Evolutionary conservation across 202 grass and related monocot species (phyloP).

Genomic region (Hordeum pubiflorum): DNA sequence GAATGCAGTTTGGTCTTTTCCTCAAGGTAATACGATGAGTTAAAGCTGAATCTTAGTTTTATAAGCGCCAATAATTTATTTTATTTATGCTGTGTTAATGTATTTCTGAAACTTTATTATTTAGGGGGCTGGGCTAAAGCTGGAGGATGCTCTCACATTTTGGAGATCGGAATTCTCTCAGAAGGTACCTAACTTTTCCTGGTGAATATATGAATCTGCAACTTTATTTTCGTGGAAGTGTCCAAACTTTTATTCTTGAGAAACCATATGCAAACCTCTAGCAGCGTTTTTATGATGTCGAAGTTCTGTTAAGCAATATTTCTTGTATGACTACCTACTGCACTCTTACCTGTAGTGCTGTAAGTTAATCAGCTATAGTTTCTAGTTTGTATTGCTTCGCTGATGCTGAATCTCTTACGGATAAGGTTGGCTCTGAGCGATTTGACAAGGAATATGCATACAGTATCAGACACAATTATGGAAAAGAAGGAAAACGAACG

Average conservation of each 20-base stretch:
- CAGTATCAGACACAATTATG: constrained; percentile 78
- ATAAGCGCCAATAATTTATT: not conserved
- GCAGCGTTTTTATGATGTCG: not conserved
- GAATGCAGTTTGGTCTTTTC: constrained; percentile 96
- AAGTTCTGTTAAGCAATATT: not conserved
- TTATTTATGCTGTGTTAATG: not conserved
- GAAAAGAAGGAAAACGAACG: constrained; percentile 94
- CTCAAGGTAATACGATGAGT: constrained; percentile 65
- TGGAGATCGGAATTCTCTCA: constrained; percentile 96
- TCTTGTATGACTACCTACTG: not conserved
- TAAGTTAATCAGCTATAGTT: not conserved
- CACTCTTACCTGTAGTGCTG: not conserved
- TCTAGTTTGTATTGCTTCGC: constrained; percentile 8
- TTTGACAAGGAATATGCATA: constrained; percentile 99
- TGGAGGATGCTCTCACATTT: constrained; percentile 95
- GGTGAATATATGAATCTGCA: not conserved
- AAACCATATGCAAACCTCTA: not conserved
- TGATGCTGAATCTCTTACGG: constrained; percentile 16
- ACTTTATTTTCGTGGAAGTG: not conserved
- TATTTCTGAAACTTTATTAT: constrained; percentile 17
- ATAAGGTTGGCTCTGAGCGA: constrained; percentile 75
- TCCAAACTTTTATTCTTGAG: not conserved
- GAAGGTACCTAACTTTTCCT: constrained; percentile 56
- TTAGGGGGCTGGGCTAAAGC: constrained; percentile 84
- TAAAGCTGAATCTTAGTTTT: not conserved